Evolutionary conservation across 768 basidiomycete species (phyloP).

Genomic region (Macrolepiota dolichaula): DNA sequence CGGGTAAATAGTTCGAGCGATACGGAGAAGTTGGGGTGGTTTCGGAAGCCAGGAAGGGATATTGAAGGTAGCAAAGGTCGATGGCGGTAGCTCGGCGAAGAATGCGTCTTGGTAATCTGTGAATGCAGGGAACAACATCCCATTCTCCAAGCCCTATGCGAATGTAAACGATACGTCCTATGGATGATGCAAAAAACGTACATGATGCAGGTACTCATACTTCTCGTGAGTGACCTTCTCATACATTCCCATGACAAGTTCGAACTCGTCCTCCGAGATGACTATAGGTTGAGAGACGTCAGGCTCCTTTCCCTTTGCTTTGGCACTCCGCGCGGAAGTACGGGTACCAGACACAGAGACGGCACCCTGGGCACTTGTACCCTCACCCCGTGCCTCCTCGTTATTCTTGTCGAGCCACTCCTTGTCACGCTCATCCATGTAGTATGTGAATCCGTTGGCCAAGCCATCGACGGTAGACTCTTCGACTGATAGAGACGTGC

Average conservation of each 20-base stretch:
- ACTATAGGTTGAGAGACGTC: slow-evolving; percentile 60
- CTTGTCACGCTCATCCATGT: slow-evolving; percentile 94
- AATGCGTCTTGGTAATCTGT: slow-evolving; percentile 71
- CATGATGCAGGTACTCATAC: slow-evolving; percentile 86
- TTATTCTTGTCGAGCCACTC: slow-evolving; percentile 95
- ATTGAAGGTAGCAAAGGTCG: slow-evolving; percentile 65
- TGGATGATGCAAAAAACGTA: slow-evolving; percentile 35
- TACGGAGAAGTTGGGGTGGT: slow-evolving; percentile 57
- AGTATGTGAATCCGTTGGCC: slow-evolving; percentile 78
- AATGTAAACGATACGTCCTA: not conserved
- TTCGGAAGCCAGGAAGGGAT: slow-evolving; percentile 69
- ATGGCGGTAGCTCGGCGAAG: slow-evolving; percentile 51
- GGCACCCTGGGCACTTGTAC: slow-evolving; percentile 75
- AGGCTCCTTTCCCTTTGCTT: slow-evolving; percentile 83
- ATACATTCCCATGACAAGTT: slow-evolving; percentile 91
- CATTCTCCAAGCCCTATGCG: slow-evolving; percentile 58
- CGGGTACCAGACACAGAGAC: slow-evolving; percentile 51
- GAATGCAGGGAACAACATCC: slow-evolving; percentile 69
- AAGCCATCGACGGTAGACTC: slow-evolving; percentile 62
- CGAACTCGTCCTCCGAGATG: slow-evolving; percentile 90
- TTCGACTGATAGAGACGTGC: slow-evolving; percentile 84
- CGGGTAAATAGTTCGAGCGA: slow-evolving; percentile 75
- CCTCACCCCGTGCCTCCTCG: slow-evolving; percentile 80
- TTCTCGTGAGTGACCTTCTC: slow-evolving; percentile 90
- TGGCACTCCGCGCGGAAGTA: slow-evolving; percentile 63